Percentiles rank a stretch among this genome's conserved stretches.
Evolutionary conservation across 78 protist genomes (phyloP).

Genomic region (slime mould (Dictyostelium discoideum)): dicty_2.7 NC_007088.5:6025501-6026000

Average conservation of each 20-base stretch:
- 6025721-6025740: constrained; percentile 38
- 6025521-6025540: not conserved
- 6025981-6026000: not conserved
- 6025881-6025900: not conserved
- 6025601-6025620: not conserved
- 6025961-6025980: not conserved
- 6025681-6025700: not conserved
- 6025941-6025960: not conserved
- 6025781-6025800: constrained; percentile 33
- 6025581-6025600: not conserved
- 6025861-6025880: not conserved
- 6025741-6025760: constrained; percentile 19
- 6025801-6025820: constrained; percentile 29
- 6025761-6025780: not conserved
- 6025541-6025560: not conserved
- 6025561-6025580: not conserved
- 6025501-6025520: not conserved
- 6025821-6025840: constrained; percentile 9
- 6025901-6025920: not conserved
- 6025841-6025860: not conserved
- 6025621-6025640: not conserved
- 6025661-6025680: constrained; percentile 27
- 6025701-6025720: constrained; percentile 3
- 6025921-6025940: not conserved
- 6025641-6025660: constrained; percentile 37